These are phyloP conservation scores for Mallotus repandus DNA, from an alignment of 441 rosid genomes.

Conservation along the genomic window DNA sequence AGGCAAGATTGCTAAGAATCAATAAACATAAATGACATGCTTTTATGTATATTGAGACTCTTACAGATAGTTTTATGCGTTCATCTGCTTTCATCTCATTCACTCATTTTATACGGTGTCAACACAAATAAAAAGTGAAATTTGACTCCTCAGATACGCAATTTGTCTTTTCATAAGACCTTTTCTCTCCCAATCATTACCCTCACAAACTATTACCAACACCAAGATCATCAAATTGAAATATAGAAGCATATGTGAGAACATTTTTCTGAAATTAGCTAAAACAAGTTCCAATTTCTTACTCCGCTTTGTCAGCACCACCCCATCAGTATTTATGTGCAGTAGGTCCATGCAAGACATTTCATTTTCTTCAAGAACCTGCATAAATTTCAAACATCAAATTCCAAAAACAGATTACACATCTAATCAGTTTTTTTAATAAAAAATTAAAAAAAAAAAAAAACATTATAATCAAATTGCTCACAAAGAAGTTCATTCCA, in stretches of 20 bases:
- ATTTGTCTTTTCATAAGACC: neutral
- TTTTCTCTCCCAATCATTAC: neutral
- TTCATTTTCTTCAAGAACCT: conserved; percentile 93
- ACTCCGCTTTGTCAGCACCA: conserved; percentile 77
- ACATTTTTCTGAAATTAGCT: conserved; percentile 8
- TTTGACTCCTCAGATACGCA: neutral
- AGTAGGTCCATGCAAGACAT: conserved; percentile 70
- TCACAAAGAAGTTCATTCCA: neutral
- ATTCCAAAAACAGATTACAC: conserved; percentile 2
- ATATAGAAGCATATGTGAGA: neutral
- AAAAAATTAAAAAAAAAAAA: too few species aligned
- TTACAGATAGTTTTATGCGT: neutral
- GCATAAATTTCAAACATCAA: conserved; percentile 26
- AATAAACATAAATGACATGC: neutral
- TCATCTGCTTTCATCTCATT: neutral
- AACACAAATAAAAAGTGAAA: neutral
- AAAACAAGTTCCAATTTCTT: conserved; percentile 37
- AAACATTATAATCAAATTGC: conserved; percentile 4
- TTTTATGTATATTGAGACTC: neutral
- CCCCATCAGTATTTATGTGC: conserved; percentile 76
- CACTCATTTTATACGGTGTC: neutral
- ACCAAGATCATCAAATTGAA: neutral
- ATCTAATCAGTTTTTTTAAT: neutral
- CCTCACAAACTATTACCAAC: neutral
- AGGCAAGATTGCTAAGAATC: neutral